Evolutionary conservation across 768 basidiomycete genomes (phyloP).

Genomic region (Leccinum obscurum): DNA sequence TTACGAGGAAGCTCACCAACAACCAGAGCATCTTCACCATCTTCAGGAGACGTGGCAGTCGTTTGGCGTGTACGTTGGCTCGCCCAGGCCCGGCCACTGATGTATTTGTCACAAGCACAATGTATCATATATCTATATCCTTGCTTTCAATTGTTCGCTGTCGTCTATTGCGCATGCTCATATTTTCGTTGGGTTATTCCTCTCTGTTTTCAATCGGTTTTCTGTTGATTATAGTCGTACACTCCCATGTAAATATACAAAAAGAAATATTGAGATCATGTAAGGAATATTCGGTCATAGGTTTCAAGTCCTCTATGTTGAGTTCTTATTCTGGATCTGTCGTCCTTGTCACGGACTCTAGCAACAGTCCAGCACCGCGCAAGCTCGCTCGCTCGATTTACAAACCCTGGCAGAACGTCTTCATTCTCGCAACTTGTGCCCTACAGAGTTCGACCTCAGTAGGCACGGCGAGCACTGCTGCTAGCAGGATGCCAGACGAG

Average conservation of each 20-base stretch:
- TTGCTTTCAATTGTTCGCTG: not conserved
- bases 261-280: constrained; percentile 2
- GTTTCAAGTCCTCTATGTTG: not conserved
- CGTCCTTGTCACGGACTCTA: not conserved
- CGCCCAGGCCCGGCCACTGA: constrained; percentile 9
- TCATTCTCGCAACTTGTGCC: constrained; percentile 68
- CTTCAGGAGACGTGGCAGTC: constrained; percentile 65
- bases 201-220: not conserved
- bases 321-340: not conserved
- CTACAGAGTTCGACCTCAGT: constrained; percentile 74
- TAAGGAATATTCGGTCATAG: not conserved
- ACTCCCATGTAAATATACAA: not conserved
- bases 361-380: not conserved
- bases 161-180: not conserved
- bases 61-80: constrained; percentile 59
- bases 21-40: constrained; percentile 19
- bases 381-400: constrained; percentile 26
- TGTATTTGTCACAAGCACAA: not conserved
- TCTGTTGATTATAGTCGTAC: not conserved
- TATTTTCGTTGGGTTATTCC: not conserved
- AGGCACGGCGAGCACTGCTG: constrained; percentile 41
- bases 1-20: constrained; percentile 12
- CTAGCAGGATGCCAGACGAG: constrained; percentile 63
- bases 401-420: constrained; percentile 65
- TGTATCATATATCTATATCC: not conserved